A percentile compares a stretch with the other conserved stretches of the same genome.
Evolutionary conservation across 192 early-diverging fungal genomes (phyloP).

Genomic region (Backusella psychrophila): DNA sequence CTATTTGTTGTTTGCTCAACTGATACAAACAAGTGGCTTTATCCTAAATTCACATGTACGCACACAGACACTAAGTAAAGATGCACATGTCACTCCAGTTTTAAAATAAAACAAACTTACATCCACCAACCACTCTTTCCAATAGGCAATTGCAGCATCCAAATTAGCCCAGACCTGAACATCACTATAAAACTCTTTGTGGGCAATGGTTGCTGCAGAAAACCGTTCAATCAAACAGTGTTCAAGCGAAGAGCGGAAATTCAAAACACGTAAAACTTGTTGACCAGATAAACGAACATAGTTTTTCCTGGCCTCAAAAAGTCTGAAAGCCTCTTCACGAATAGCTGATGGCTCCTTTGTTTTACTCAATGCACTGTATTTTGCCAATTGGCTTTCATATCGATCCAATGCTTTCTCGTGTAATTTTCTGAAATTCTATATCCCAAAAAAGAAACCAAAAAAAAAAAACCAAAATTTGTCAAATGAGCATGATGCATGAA

Average conservation of each 20-base stretch:
- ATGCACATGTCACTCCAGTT: neutral
- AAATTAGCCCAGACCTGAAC: constrained; percentile 44
- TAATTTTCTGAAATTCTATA: constrained; percentile 43
- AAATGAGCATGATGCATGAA: neutral
- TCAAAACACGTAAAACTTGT: constrained; percentile 54
- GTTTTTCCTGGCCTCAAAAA: constrained; percentile 64
- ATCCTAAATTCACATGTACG: constrained; percentile 21
- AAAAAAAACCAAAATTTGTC: neutral
- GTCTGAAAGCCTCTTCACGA: constrained; percentile 67
- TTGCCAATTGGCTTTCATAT: constrained; percentile 63
- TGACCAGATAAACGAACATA: constrained; percentile 61
- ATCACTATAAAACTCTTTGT: constrained; percentile 43
- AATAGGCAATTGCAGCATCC: constrained; percentile 35
- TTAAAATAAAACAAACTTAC: constrained; percentile 15
- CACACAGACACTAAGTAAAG: neutral
- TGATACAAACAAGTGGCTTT: constrained; percentile 36
- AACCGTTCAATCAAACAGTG: constrained; percentile 47
- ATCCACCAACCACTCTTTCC: constrained; percentile 39
- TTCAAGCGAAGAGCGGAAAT: constrained; percentile 54
- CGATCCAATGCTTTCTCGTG: constrained; percentile 48
- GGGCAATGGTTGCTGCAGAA: constrained; percentile 43
- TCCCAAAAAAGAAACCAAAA: neutral
- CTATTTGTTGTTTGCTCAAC: constrained; percentile 26
- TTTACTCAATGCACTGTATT: constrained; percentile 57
- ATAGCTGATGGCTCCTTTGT: constrained; percentile 66